Evolutionary conservation across 1,139 yeast genomes (phyloP), one percentile per base, ranked within the genome.

Genomic region (Candida neerlandica): DNA sequence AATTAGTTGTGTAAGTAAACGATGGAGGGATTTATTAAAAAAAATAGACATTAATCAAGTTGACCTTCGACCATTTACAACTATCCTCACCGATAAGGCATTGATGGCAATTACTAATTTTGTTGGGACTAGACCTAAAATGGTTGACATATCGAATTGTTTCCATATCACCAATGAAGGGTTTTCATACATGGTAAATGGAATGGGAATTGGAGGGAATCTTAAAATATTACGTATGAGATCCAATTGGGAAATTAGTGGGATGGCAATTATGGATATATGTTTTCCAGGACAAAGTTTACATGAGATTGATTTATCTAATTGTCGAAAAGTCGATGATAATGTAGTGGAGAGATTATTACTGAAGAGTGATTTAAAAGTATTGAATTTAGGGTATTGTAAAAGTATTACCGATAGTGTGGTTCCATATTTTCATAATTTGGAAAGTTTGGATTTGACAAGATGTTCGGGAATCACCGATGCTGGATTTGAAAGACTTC

Each of bases 381-480:
- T 73, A 19, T 63, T 87, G 45, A 77, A 79, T 44, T 69, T 87
- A 42, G 84, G 91, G 14, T 86, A 86, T 61, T 87, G 95, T 69
- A 87, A 87, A 60, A 86, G 84, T 60, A 62, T 87, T 44, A 84
- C 91, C 1, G 94, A 86, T 60, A 74, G 77, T 53, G 70, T 86
- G 41, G 83, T 87, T 85, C 71, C 73, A 54, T 86, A 84, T 55
- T 72, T 87, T 52, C 76, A 75, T 23, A 70, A 85, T 46, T 66
- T 87, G 43, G 82, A 77, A 50, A 68, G 77, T 41, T 71, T 87
- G 57, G 85, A 86, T 57, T 67, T 87, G 49, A 84, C 92, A 1
- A 72, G 95, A 51, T 87, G 95, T 61, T 86, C 92, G 10, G 82
- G 90, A 1, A 85, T 87, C 38, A 85, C 92, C 2, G 94, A 87